Evolutionary conservation across 495 filamentous ascomycete species (phyloP).

Genomic region (Talaromyces adpressus): DNA sequence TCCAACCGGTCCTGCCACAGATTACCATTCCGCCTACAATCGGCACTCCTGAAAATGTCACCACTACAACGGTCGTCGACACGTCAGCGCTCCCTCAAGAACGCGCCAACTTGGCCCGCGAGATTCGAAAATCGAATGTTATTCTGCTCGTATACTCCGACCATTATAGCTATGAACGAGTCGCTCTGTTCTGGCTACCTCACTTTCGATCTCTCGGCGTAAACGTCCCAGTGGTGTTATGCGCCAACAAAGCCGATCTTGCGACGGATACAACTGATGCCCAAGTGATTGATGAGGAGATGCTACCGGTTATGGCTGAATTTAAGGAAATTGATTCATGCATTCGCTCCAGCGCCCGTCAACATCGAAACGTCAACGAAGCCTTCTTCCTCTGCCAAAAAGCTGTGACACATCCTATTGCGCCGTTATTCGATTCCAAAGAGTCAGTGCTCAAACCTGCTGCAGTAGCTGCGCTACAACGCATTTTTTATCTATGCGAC

Average conservation of each 20-base stretch:
- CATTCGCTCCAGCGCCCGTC: constrained; percentile 88
- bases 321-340: constrained; percentile 99
- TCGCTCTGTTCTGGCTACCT: constrained; percentile 95
- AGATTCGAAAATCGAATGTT: constrained; percentile 93
- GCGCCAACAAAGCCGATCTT: constrained; percentile 93
- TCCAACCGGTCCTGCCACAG: constrained; percentile 87
- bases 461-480: constrained; percentile 73
- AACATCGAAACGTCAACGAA: constrained; percentile 94
- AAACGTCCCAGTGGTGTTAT: constrained; percentile 95
- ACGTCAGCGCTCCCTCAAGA: constrained; percentile 95
- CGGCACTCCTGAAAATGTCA: constrained; percentile 89
- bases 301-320: constrained; percentile 96
- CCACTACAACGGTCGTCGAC: constrained; percentile 91
- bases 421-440: constrained; percentile 93
- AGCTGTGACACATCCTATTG: constrained; percentile 96
- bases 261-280: constrained; percentile 59
- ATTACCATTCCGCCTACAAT: constrained; percentile 87
- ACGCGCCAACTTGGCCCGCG: constrained; percentile 76
- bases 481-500: constrained; percentile 93
- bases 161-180: constrained; percentile 96
- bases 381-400: constrained; percentile 97
- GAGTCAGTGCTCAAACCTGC: constrained; percentile 83
- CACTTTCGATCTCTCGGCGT: constrained; percentile 95
- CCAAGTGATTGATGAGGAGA: constrained; percentile 89
- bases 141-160: constrained; percentile 97